These are phyloP conservation scores for Vanrija pseudolonga DNA, from an alignment of 1,284 basidiomycete genomes.

Conservation along the genomic window DNA sequence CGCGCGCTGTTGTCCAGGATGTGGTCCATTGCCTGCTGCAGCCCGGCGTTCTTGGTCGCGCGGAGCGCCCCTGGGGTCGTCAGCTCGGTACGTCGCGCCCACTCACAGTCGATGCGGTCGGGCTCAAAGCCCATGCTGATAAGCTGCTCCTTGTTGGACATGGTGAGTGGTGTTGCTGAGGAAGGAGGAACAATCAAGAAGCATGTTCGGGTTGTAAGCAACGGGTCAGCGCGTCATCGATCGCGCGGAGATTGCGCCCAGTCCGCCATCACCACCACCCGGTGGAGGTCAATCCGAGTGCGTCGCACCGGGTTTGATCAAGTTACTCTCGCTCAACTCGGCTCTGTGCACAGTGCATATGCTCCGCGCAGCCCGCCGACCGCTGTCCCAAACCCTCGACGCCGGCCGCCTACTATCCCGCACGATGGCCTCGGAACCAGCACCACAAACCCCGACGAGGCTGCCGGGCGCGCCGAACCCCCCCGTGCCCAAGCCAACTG, in stretches of 20 bases:
- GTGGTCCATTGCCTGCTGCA: constrained; percentile 84
- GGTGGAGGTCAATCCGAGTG: background rate
- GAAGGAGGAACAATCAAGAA: background rate
- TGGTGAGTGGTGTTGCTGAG: constrained; percentile 11
- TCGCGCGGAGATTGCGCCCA: background rate
- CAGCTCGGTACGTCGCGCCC: background rate
- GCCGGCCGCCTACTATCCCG: too few species aligned
- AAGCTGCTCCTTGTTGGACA: constrained; percentile 69
- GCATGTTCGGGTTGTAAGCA: background rate
- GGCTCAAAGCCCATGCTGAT: constrained; percentile 80
- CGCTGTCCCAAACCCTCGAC: too few species aligned
- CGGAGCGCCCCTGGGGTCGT: constrained; percentile 68
- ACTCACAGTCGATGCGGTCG: constrained; percentile 76
- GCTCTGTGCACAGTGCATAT: too few species aligned
- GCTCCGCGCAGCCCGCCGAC: too few species aligned
- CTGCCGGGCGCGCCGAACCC: background rate
- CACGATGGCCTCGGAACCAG: background rate
- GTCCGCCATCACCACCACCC: too few species aligned
- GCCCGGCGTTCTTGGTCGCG: constrained; percentile 69
- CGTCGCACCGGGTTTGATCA: too few species aligned
- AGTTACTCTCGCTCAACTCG: too few species aligned
- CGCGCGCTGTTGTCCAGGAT: constrained; percentile 65
- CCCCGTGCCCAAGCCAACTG: constrained; percentile 21
- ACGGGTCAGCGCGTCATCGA: background rate
- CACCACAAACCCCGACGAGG: too few species aligned